These are phyloP conservation scores for Auricularia cornea DNA, from an alignment of 768 basidiomycete genomes.

Conservation along the genomic window DNA sequence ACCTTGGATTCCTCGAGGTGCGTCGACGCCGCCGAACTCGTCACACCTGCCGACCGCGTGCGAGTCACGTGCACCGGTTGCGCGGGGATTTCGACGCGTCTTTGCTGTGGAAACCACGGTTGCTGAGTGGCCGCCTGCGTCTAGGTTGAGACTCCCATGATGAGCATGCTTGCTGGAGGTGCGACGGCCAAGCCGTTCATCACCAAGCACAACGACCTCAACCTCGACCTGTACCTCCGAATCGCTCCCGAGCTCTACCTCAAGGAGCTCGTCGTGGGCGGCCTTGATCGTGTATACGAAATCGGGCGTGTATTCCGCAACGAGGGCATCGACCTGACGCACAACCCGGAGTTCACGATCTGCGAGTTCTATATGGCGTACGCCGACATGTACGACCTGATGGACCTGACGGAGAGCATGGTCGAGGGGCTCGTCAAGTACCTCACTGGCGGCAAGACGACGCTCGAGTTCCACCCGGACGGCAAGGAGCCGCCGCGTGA, in stretches of 20 bases:
- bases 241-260: slow-evolving; percentile 97
- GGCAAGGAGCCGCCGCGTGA: slow-evolving; percentile 65
- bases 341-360: slow-evolving; percentile 98
- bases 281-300: slow-evolving; percentile 95
- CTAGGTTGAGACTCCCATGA: slow-evolving; percentile 97
- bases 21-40: too few relatives aligned
- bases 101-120: too few relatives aligned
- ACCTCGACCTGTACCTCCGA: slow-evolving; percentile 93
- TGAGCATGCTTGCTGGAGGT: slow-evolving; percentile 90
- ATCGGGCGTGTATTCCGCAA: slow-evolving; percentile 98
- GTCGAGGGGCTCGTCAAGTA: slow-evolving; percentile 86
- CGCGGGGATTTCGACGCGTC: too few relatives aligned
- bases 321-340: slow-evolving; percentile 97
- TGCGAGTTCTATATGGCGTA: slow-evolving; percentile 99
- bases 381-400: slow-evolving; percentile 96
- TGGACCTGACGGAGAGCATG: slow-evolving; percentile 93
- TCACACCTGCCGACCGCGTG: too few relatives aligned
- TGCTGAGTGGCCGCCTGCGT: too few relatives aligned
- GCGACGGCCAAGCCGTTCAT: slow-evolving; percentile 98
- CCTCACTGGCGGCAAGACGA: slow-evolving; percentile 72
- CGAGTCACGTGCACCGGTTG: too few relatives aligned
- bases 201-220: slow-evolving; percentile 97
- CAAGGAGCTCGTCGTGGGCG: slow-evolving; percentile 95
- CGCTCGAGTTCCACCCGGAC: slow-evolving; percentile 83
- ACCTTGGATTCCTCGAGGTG: slow-evolving; percentile 83